Base-by-base conservation (phyloP, 2,329 filamentous ascomycete species). In the Fusarium sp. region DNA sequence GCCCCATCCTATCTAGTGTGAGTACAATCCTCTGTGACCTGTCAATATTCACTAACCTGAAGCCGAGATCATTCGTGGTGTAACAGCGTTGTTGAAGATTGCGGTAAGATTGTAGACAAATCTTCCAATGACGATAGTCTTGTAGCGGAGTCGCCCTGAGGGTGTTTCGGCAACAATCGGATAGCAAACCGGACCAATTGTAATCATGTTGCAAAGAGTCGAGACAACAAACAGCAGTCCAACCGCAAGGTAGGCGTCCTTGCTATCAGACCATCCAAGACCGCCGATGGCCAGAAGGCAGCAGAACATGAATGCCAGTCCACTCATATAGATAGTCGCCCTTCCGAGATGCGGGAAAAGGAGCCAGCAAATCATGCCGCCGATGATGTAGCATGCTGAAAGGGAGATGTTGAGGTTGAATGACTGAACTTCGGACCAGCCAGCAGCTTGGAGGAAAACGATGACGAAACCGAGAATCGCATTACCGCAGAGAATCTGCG, bases 391-490 rank as follows among this genome's bases (percentile, higher is more conserved):
- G 14, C 54, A 57, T 2, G 54, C 54, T 5, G 54, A 57, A 11
- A 57, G 54, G 20, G 54, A 57, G 31, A 57, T 57, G 54, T 57
- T 57, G 54, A 57, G 54, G n/a, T 57, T 57, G 14, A 57, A 57
- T 7, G 54, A 57, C 20, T 57, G 54, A 2, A 57, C 54, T 24
- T 57, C 54, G 8, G 54, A 57, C 54, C 54, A 57, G 1, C 54
- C 54, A 24, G 54, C 54, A 0, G 54, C 54, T 24, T 57, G 54
- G 8, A 57, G 54, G 5, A 57, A 57, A 9, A 57, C 54, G 13
- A 57, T 57, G 6, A 57, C 54, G 31, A 57, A 57, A n/a, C 54
- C 54, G 6, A 57, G 54, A 3, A 57, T 57, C 5, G 54, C 54
- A 4, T 57, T 57, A 2, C 54, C 54, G 9, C 54, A 57, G 14